A percentile compares a stretch with the other conserved stretches of the same genome.
phyloP scores from a whole-genome alignment of 805 yeast genomes.

The Yamadazyma endophytica region DNA sequence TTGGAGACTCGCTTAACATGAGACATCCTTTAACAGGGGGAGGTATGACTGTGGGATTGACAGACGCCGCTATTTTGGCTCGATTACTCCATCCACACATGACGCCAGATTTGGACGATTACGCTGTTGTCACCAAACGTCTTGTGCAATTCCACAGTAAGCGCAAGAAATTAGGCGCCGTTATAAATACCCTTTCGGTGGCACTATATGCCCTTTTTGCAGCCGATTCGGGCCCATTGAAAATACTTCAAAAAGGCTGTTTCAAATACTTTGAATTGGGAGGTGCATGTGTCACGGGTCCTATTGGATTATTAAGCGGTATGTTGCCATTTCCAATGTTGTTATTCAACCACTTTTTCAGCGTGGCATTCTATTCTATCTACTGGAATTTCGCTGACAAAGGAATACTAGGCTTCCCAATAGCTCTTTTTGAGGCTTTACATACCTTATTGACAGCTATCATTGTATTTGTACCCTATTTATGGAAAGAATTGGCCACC shows the following conservation, averaged over 20 bases:
- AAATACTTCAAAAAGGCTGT: conserved; percentile 80
- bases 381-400: conserved; percentile 60
- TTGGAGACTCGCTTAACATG: conserved; percentile 96
- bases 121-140: conserved; percentile 51
- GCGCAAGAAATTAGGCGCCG: conserved; percentile 76
- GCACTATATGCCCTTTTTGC: conserved; percentile 90
- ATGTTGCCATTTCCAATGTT: conserved; percentile 69
- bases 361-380: conserved; percentile 84
- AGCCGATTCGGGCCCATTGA: conserved; percentile 66
- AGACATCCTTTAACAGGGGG: conserved; percentile 98
- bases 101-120: conserved; percentile 55
- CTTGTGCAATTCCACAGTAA: conserved; percentile 67
- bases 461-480: conserved; percentile 73
- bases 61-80: conserved; percentile 72
- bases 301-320: conserved; percentile 82
- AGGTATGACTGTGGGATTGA: conserved; percentile 97
- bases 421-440: conserved; percentile 67
- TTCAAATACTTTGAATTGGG: conserved; percentile 82
- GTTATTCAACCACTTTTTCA: conserved; percentile 80
- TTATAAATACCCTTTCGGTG: conserved; percentile 83
- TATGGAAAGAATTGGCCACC: conserved; percentile 49
- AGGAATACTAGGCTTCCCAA: conserved; percentile 64
- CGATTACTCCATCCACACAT: conserved; percentile 53
- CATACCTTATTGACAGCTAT: conserved; percentile 71
- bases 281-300: conserved; percentile 72